Base-by-base conservation (phyloP, 495 filamentous ascomycete species). In the Neohortaea acidophila region DNA sequence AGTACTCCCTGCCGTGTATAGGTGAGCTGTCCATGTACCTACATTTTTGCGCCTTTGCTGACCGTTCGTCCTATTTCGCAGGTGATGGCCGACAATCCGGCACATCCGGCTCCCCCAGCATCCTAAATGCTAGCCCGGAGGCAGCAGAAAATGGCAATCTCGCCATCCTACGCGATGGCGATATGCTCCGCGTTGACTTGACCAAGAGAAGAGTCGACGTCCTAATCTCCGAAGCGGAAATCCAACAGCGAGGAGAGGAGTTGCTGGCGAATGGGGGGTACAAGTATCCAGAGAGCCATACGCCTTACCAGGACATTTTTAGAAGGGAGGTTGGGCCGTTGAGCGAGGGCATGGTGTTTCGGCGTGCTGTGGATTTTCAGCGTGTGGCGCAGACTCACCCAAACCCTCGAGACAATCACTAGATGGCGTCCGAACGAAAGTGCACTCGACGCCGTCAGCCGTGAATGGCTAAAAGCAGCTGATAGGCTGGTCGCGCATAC, bases 71-170 rank as follows among this genome's bases (percentile, higher is more conserved):
- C 24, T 27, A 7, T 27, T 8, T 27, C 7, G 7, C n/a, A 27
- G 32, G 36, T 25, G 36, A 76, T 47, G 62, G 72, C 13, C 52
- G 71, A 49, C 63, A 73, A 52, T 65, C 67, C 37, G 64, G 69
- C 33, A 70, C 67, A 7, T 70, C 66, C n/a, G 65, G 61, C 2
- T 69, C 64, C 1, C 66, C 66, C 10, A 69, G 65, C 15, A 72
- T 72, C 34, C 48, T 70, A 15, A 70, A 71, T 42, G 67, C 67
- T 12, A 69, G 64, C 33, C 71, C 71, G 8, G 71, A 75, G 43
- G 71, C 71, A 28, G 68, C 70, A n/a, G 67, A 68, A 10, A 70
- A 71, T 6, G 70, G 71, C 8, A 72, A 72, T 22, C 58, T 75
- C 14, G 69, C 61, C 23, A 50, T 75, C 21, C 43, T 73, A 15